Evolutionary conservation across 129 eudicot species (phyloP).

Genomic region (Dittrichia graveolens): DNA sequence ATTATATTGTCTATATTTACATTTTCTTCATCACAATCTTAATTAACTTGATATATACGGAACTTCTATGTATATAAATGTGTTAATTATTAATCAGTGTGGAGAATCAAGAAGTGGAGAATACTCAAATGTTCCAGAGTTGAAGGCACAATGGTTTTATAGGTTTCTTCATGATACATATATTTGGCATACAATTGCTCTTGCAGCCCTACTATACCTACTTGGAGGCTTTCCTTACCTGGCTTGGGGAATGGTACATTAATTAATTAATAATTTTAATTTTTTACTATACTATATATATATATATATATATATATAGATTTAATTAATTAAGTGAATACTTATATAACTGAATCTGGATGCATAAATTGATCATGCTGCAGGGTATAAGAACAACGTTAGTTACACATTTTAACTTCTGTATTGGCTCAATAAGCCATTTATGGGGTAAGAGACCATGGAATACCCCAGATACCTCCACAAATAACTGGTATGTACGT

Average conservation of each 20-base stretch:
- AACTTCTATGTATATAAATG: no score
- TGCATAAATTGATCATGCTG: no score
- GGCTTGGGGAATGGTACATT: constrained; percentile 35
- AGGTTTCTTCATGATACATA: constrained; percentile 28
- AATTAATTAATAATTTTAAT: background rate
- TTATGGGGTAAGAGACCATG: constrained; percentile 31
- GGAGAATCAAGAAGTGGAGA: constrained; percentile 31
- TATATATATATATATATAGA: no score
- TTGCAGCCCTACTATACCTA: constrained; percentile 13
- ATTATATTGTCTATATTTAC: no score
- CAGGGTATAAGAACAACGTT: constrained; percentile 22
- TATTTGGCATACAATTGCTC: constrained; percentile 9
- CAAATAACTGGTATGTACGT: constrained; percentile 32
- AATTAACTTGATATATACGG: no score
- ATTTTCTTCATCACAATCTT: background rate
- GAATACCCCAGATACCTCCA: constrained; percentile 23
- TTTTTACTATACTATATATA: background rate
- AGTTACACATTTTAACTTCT: constrained; percentile 8
- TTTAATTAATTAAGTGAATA: background rate
- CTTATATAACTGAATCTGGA: no score
- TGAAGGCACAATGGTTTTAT: constrained; percentile 33
- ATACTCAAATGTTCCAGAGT: constrained; percentile 23
- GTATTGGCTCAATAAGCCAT: constrained; percentile 1
- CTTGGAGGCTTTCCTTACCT: constrained; percentile 33
- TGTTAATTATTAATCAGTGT: constrained; percentile 10